phyloP scores from a whole-genome alignment of 306 rosid species.

The Sicyos baderoa region DNA sequence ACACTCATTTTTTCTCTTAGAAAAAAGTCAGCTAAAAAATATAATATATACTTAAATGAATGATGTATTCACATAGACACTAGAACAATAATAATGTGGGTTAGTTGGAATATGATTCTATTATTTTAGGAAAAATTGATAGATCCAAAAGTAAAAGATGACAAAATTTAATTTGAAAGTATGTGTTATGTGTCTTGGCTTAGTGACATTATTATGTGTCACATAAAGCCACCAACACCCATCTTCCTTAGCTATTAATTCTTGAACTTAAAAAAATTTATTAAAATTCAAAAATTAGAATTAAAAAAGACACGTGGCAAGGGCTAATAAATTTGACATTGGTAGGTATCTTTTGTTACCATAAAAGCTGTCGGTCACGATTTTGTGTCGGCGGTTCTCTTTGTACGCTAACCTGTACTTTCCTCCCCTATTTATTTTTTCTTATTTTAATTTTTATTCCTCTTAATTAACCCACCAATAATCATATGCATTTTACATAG shows the following conservation, averaged over 20 bases:
- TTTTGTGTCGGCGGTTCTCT: conserved; percentile 13
- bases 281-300: not conserved
- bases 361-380: conserved; percentile 7
- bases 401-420: conserved; percentile 9
- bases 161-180: not conserved
- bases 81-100: not conserved
- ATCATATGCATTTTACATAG: not conserved
- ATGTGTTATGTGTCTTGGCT: not conserved
- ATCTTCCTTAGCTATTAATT: not conserved
- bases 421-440: not conserved
- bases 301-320: not conserved
- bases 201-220: not conserved
- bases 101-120: not conserved
- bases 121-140: not conserved
- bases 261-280: not conserved
- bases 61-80: not conserved
- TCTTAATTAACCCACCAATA: not conserved
- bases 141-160: not conserved
- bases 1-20: too few relatives aligned
- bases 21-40: too few relatives aligned
- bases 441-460: too few relatives aligned
- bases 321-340: not conserved
- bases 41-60: too few relatives aligned
- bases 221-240: not conserved
- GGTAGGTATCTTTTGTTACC: not conserved